These are phyloP conservation scores for Acanthamoeba royreba DNA, from an alignment of 208 protist species.

Conservation along the genomic window DNA sequence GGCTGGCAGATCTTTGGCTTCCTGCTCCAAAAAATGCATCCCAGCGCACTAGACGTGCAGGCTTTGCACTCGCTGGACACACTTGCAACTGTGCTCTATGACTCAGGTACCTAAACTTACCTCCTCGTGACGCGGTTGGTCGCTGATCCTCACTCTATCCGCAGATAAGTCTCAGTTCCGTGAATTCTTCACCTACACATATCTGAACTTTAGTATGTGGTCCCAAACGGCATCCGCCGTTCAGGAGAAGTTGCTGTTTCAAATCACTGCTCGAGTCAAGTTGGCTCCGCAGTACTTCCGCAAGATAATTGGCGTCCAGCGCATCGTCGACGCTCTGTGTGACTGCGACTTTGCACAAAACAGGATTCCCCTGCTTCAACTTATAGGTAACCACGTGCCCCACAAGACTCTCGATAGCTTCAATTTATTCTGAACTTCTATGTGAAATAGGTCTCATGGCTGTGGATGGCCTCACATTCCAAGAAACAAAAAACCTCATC, in stretches of 20 bases:
- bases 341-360: neutral
- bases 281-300: neutral
- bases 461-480: neutral
- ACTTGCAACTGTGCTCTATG: neutral
- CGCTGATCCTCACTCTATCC: neutral
- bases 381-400: neutral
- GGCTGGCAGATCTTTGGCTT: constrained; percentile 25
- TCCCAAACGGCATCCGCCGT: neutral
- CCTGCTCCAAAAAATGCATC: constrained; percentile 30
- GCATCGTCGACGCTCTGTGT: constrained; percentile 16
- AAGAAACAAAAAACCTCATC: neutral
- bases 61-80: neutral
- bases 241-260: neutral
- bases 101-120: too few relatives aligned
- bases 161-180: constrained; percentile 27
- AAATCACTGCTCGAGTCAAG: neutral
- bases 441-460: neutral
- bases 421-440: neutral
- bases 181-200: constrained; percentile 9
- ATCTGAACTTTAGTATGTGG: constrained; percentile 37
- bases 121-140: too few relatives aligned
- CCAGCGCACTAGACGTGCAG: neutral
- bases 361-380: neutral
- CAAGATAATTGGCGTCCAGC: constrained; percentile 27
- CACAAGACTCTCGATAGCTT: neutral